Conservation (phyloP, 129 eudicot species). For the Kitagawia praeruptora region DNA sequence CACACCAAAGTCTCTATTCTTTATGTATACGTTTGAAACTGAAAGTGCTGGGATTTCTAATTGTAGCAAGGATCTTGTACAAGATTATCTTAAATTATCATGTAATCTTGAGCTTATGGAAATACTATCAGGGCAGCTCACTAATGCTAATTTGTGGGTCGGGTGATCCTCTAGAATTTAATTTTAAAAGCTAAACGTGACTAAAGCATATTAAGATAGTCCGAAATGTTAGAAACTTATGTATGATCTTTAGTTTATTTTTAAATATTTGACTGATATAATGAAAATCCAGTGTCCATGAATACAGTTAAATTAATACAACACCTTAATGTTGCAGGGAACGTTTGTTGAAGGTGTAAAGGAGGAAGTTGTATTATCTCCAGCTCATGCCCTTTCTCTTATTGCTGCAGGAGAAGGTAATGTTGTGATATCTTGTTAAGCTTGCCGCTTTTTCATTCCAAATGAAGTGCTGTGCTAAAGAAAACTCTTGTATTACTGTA, state of each 20-base stretch:
- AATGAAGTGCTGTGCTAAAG: background rate
- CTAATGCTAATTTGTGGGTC: too few species aligned
- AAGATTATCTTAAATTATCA: background rate
- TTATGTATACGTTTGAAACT: background rate
- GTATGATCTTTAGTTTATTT: background rate
- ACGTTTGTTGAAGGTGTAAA: conserved; percentile 92
- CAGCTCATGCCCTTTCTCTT: conserved; percentile 94
- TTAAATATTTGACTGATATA: background rate
- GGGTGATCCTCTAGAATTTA: too few species aligned
- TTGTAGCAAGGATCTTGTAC: background rate
- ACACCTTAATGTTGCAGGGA: conserved; percentile 51
- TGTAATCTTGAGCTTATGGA: background rate
- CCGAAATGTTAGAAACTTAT: background rate
- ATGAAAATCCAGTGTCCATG: background rate
- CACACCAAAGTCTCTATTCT: background rate
- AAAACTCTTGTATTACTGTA: background rate
- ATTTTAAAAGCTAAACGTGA: too few species aligned
- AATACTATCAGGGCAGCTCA: too few species aligned
- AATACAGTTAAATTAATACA: background rate
- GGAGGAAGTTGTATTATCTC: conserved; percentile 94
- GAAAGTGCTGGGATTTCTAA: background rate
- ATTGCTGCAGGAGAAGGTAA: conserved; percentile 99
- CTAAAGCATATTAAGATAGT: too few species aligned
- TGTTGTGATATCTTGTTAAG: conserved; percentile 12
- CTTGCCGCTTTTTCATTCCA: background rate